Base-by-base conservation (phyloP, 441 rosid genomes). In the Syzygium malaccense region DNA sequence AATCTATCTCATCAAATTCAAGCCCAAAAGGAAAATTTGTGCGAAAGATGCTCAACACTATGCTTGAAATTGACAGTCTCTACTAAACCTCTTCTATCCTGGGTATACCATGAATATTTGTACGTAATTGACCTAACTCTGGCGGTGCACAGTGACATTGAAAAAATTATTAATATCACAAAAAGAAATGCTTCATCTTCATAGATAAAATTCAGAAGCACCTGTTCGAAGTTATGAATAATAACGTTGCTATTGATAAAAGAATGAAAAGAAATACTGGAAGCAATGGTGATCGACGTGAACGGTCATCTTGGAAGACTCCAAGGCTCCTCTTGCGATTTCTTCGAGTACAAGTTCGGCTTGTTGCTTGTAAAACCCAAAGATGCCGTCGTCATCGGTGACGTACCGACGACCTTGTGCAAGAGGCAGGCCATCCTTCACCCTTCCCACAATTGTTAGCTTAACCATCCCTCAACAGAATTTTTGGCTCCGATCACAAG, bases 361-460 rank as follows among this genome's bases (percentile, higher is more conserved):
- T 86, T 92, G 95, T 88, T 92, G 92, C 91, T 92, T 92, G 94
- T 93, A 93, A 87, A 79, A 90, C 84, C 89, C 88, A 53, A 93
- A 93, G 85, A 78, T 91, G 57, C 57, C 55, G 32, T 80, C 88
- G 71, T 87, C 90, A 78, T 87, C 91, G 33, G 90, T 90, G 56
- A 88, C 4, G 68, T 89, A 91, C 85, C 85, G 85, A 18, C 88
- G 87, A 53, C 93, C 96, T 87, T 91, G 93, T 26, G 96, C 91
- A 62, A 95, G 92, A 87, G 93, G 92, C 85, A 94, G 83, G 85
- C 94, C 95, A 91, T 94, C 96, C 19, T 84, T 91, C 90, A 91
- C 91, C 87, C 95, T 92, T 62, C 95, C 96, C 89, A 92, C 92
- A 71, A 93, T 94, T 11, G 96, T 95, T 80, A 94, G 91, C 92